Evolutionary conservation across 768 basidiomycete genomes (phyloP).

Genomic region (Coprinopsis strossmayeri): DNA sequence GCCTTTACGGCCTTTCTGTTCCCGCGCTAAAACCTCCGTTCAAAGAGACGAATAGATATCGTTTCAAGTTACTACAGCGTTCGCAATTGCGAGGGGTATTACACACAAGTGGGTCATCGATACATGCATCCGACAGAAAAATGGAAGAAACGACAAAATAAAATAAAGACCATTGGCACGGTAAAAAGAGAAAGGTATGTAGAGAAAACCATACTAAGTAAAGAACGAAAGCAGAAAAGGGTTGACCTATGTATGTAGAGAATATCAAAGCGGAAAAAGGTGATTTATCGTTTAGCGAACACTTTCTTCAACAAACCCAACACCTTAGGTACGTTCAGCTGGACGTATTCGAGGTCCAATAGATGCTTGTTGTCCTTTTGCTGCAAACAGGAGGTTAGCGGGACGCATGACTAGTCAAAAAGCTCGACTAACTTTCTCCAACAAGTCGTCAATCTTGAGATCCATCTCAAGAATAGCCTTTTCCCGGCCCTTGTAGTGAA

Average conservation of each 20-base stretch:
- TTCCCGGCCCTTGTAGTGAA: slow-evolving; percentile 98
- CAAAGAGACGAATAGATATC: slow-evolving; percentile 1
- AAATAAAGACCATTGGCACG: slow-evolving; percentile 13
- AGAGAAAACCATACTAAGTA: slow-evolving; percentile 1
- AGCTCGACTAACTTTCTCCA: slow-evolving; percentile 75
- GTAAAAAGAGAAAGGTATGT: slow-evolving; percentile 4
- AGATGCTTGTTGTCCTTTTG: slow-evolving; percentile 99
- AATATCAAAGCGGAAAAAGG: slow-evolving; percentile 9
- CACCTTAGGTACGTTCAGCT: slow-evolving; percentile 94
- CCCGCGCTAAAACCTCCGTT: too few species aligned
- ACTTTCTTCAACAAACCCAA: slow-evolving; percentile 90
- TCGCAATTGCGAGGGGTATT: slow-evolving; percentile 9
- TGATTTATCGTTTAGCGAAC: slow-evolving; percentile 72
- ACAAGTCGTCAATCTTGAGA: slow-evolving; percentile 94
- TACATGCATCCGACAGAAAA: slow-evolving; percentile 7
- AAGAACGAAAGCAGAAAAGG: slow-evolving; percentile 7
- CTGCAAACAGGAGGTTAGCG: slow-evolving; percentile 32
- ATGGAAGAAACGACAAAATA: slow-evolving; percentile 12
- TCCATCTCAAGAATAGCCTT: slow-evolving; percentile 99
- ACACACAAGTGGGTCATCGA: slow-evolving; percentile 7
- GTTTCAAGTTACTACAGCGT: slow-evolving; percentile 1
- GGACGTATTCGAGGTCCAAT: slow-evolving; percentile 95
- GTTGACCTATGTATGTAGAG: slow-evolving; percentile 14
- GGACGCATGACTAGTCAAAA: neutral
- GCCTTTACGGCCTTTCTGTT: too few species aligned